A percentile compares a stretch with the other conserved stretches of the same genome.
phyloP scores from a whole-genome alignment of 2,329 filamentous ascomycete genomes.

The Xylariales sp. region DNA sequence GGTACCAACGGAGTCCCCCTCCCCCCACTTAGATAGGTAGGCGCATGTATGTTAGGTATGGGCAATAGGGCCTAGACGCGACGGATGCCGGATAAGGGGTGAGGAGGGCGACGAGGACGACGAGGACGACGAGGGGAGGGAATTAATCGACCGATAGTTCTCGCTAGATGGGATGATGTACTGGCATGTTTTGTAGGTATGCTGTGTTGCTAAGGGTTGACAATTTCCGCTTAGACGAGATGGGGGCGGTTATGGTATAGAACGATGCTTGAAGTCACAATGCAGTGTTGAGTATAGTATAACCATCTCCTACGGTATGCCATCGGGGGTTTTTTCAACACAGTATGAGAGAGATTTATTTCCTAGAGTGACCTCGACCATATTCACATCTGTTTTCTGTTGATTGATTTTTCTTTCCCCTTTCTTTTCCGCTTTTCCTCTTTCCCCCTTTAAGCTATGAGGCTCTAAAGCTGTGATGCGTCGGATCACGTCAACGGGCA shows the following conservation, averaged over 20 bases:
- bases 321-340: neutral
- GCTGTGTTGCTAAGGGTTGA: neutral
- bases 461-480: constrained; percentile 19
- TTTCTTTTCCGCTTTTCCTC: neutral
- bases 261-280: no score
- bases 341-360: constrained; percentile 15
- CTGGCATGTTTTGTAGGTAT: no score
- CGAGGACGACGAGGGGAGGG: neutral
- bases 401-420: no score
- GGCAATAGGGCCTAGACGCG: constrained; percentile 12
- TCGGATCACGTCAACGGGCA: constrained; percentile 27
- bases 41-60: constrained; percentile 6
- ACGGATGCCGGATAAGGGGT: constrained; percentile 1
- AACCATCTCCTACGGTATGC: neutral
- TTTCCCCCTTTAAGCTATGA: constrained; percentile 11
- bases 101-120: neutral
- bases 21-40: constrained; percentile 14
- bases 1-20: neutral
- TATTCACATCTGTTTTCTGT: no score
- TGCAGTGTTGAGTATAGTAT: no score
- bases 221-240: neutral
- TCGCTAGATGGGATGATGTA: constrained; percentile 11
- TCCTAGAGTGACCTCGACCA: neutral
- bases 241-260: constrained; percentile 11
- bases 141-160: constrained; percentile 20